Base-by-base conservation (phyloP, 2,329 filamentous ascomycete species). In the Aspergillus proliferans region DNA sequence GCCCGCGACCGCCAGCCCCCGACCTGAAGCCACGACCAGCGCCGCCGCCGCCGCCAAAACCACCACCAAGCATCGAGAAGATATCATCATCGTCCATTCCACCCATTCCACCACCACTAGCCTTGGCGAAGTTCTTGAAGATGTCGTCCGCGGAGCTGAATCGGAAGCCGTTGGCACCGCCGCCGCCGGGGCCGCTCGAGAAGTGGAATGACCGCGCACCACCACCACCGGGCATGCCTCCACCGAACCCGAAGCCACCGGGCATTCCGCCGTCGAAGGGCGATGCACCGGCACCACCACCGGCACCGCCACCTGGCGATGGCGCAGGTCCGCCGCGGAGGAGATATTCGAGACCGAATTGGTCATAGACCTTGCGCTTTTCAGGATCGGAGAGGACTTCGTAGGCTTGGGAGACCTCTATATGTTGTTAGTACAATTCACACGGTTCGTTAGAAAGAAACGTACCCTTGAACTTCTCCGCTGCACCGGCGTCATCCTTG, bases 341-440 rank as follows among this genome's bases (percentile, higher is more conserved):
- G 46, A 98, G 80, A 74, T 92, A 95, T 62, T 97, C 93, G 53
- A 97, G 85, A 54, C 93, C 93, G 70, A 85, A 96, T 66, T 92
- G 85, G 68, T 98, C 93, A 69, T 98, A 98, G 39, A 85, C 85
- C 71, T 95, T 93, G 63, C 93, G 86, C 74, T 97, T 98, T 68
- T 97, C 91, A 52, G 92, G 91, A 63, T 98, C 93, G 53, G 89
- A 95, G 3, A 98, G 84, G 60, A 98, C 95, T 74, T 98, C 93
- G 75, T 96, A 98, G 49, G 93, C 93, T 74, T 97, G 91, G 1
- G 90, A 95, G 56, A 90, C 87, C 70, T 97, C 93, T 81, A 54
- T 39, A 48, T 6, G 46, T 15, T 21, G 48, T 58, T 48, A 61
- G 56, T 48, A 43, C 48, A 42, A 40, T 15, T 26, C 22, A 45